Base-by-base conservation (phyloP, 495 filamentous ascomycete genomes). In the Immersiella caudata region DNA sequence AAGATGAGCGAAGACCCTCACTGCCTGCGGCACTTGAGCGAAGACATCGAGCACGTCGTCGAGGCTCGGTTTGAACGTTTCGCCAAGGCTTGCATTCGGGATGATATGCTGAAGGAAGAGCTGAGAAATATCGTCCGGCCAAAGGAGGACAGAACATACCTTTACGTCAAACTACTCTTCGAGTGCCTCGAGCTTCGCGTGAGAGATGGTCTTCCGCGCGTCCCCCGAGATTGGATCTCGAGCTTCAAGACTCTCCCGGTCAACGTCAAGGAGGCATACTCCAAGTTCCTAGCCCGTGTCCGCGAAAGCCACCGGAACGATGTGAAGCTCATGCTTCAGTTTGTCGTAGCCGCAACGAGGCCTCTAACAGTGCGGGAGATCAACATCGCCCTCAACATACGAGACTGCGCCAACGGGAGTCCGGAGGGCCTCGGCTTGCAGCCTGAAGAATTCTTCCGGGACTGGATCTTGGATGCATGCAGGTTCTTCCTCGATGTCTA, bases 401-500 rank as follows among this genome's bases (percentile, higher is more conserved):
- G 35, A 8, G 70, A 72, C 25, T 64, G 65, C 46, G 51, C 27
- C 6, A 52, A 62, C 14, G 70, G 67, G 4, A 72, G 55, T 55
- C 46, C 59, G 5, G 21, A 68, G 40, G 71, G 68, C 0, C 24
- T 70, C 57, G 68, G 68, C 14, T 24, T 73, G 55, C 68, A 67
- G 18, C n/a, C 49, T 0, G 68, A 68, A 27, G 60, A 60, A 7
- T 46, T 22, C 12, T 73, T 73, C 36, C 62, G 66, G 12, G 60
- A 54, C 58, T 75, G 64, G 69, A 72, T 76, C 36, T 35, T 78
- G 59, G 69, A 71, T 50, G 64, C 66, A 1, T 78, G 76, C 67
- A 75, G 67, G 24, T 77, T 71, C 24, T 78, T 79, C 54, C 60
- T 79, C 16, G 74, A 70, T 16, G 59, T 79, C 2, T 76, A 75